Conservation (phyloP, 2,329 filamentous ascomycete species). For the Cercospora beticola region DNA sequence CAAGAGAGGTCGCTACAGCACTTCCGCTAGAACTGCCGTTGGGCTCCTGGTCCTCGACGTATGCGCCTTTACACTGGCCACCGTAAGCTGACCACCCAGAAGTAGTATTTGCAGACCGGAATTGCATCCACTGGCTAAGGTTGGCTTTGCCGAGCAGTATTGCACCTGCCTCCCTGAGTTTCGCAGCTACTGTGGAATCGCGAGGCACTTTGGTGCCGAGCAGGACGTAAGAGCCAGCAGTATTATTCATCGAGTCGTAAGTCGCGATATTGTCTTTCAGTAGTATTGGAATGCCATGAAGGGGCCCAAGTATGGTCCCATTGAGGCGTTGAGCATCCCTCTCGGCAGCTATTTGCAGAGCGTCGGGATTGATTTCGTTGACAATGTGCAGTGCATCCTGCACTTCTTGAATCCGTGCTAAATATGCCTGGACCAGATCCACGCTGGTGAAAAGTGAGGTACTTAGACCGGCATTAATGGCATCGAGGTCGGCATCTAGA, state of each 20-base stretch:
- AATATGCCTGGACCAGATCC: conserved; percentile 5
- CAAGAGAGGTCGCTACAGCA: conserved; percentile 14
- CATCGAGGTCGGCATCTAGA: conserved; percentile 53
- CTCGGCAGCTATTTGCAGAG: conserved; percentile 31
- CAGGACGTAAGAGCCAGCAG: conserved; percentile 18
- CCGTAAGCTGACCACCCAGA: conserved; percentile 18
- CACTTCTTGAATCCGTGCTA: conserved; percentile 7
- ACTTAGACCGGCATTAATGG: conserved; percentile 52
- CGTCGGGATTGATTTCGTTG: conserved; percentile 17
- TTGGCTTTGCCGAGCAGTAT: conserved; percentile 23
- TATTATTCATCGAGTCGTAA: conserved; percentile 18
- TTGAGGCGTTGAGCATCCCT: conserved; percentile 41
- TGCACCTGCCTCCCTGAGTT: conserved; percentile 19
- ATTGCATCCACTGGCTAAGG: conserved; percentile 21
- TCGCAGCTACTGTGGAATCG: conserved; percentile 18
- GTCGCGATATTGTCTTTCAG: conserved; percentile 37
- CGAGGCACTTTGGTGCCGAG: conserved; percentile 17
- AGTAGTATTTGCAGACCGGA: conserved; percentile 4
- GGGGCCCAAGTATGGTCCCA: conserved; percentile 38
- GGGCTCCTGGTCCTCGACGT: conserved; percentile 12
- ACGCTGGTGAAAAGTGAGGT: conserved; percentile 36
- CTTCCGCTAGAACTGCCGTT: conserved; percentile 17
- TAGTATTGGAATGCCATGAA: conserved; percentile 45
- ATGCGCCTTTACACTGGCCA: conserved; percentile 19
- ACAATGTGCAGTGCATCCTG: conserved; percentile 11